Evolutionary conservation across 352 stramenopile genomes (phyloP), one percentile per base, ranked within the genome.

Genomic region (Phytophthora citricola): DNA sequence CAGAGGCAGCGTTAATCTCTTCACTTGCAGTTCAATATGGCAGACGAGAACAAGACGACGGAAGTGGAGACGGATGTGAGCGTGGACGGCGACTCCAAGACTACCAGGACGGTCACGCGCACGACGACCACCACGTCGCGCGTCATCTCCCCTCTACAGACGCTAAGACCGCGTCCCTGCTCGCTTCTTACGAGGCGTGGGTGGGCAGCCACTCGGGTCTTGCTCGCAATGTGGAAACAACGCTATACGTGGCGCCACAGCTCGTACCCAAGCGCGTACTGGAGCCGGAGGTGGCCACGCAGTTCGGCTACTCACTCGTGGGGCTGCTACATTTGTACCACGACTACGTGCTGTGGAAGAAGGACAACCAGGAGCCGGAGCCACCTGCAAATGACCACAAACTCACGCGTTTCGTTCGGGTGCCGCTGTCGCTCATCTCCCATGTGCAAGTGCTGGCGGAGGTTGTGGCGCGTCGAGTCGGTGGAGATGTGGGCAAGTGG

Each of bases 331-430:
- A 87, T 51, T 31, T 94, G 60, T 93, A 91, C 65, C 87, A 95
- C 54, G 87, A 95, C 80, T 90, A 90, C 63, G 71, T 95, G 11
- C 61, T 93, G 48, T 91, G 83, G 79, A 91, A 90, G 73, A 72
- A 78, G 14, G 51, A 71, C n/a, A 46, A 52, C 5, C 34, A 58
- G 20, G 36, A 63, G 10, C 54, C 58, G 22, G 66, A 74, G 36
- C 66, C 66, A 0, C 14, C 47, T 4, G 77, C 55, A 2, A 49
- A 53, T 6, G 45, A 55, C 11, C 57, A 81, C n/a, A 93, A 76
- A 36, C 64, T 91, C 44, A 88, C 73, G 49, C 79, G 72, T 8
- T 32, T 89, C 5, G 48, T 88, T 45, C 87, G 87, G 2, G 74
- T 95, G 34, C 87, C 87, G 40, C 58, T 95, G 39, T 93, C 87